A percentile compares a stretch with the other conserved stretches of the same genome.
These are phyloP conservation scores for Phyllosticta citriasiana DNA, from an alignment of 2,329 filamentous ascomycete genomes.

Conservation along the genomic window DNA sequence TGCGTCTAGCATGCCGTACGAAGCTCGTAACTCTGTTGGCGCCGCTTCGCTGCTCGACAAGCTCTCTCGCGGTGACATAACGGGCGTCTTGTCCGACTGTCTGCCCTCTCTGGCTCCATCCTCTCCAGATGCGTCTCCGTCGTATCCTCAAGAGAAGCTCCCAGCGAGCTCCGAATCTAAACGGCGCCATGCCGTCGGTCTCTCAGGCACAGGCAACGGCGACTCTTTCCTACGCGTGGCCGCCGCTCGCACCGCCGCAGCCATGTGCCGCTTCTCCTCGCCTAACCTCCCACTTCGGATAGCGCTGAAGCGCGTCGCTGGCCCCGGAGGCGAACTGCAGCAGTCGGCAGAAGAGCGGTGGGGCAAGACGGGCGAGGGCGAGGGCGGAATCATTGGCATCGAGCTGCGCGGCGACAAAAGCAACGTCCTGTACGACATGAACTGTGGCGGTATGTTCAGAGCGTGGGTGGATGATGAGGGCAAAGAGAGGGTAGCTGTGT, in stretches of 20 bases:
- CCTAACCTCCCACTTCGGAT: conserved; percentile 38
- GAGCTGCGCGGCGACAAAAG: conserved; percentile 46
- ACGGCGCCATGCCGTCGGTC: conserved; percentile 38
- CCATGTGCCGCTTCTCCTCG: conserved; percentile 56
- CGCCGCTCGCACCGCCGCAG: conserved; percentile 61
- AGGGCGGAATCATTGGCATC: conserved; percentile 81
- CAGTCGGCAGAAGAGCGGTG: conserved; percentile 64
- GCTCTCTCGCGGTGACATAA: conserved; percentile 30
- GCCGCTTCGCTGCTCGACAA: conserved; percentile 17
- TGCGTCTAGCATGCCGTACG: conserved; percentile 16
- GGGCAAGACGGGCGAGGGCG: conserved; percentile 60
- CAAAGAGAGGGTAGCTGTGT: conserved; percentile 47
- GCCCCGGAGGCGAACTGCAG: conserved; percentile 62
- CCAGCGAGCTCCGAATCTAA: not conserved
- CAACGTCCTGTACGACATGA: conserved; percentile 64
- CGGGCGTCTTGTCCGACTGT: conserved; percentile 48
- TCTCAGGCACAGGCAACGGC: conserved; percentile 79
- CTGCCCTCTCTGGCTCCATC: conserved; percentile 37
- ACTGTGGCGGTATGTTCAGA: conserved; percentile 81
- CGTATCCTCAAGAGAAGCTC: not conserved
- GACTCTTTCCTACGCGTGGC: conserved; percentile 70
- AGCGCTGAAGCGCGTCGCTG: conserved; percentile 57
- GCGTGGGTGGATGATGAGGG: conserved; percentile 62
- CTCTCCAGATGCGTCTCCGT: conserved; percentile 15
- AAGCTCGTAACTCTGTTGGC: not conserved